Evolutionary conservation across 2,329 filamentous ascomycete species (phyloP), one percentile per base, ranked within the genome.

Genomic region (Dothideomycetidae sp.): DNA sequence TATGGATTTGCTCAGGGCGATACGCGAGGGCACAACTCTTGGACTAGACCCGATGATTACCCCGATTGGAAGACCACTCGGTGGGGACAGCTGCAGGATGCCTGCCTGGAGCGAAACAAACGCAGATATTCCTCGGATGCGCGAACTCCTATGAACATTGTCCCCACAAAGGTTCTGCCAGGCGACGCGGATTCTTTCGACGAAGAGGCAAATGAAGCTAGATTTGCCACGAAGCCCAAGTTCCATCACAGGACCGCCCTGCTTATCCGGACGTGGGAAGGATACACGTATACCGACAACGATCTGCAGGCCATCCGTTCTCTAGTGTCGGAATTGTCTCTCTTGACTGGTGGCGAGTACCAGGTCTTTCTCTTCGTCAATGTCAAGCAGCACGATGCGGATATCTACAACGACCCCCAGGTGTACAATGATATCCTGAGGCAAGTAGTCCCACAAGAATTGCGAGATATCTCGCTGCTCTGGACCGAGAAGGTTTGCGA

Each of bases 61-160:
- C 55, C 73, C 5, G 60, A 74, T 14, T 85, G 79, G 76, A 62
- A 70, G 17, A 61, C 64, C 16, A 69, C 84, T 19, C 67, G 73
- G 44, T 90, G 82, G 82, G 77, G 77, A 10, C 58, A 68, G 19
- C 60, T 88, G 12, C 81, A 88, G 53, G 62, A 73, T 36, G 58
- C 69, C 17, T 90, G 82, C 50, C 54, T 75, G 1, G 57, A 68
- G 45, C 67, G 63, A 46, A 92, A 92, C 56, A 64, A 69, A 40
- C 68, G 70, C 26, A 72, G 83, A 13, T 90, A 51, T 42, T 48
- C 49, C 5, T 54, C 55, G 1, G 47, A 49, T 15, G 59, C 60
- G 65, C 53, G 64, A 11, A 42, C 44, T n/a, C 40, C 45, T 3
- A 43, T 47, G 29, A 42, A 44, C 2, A 39, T 49, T 5, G 40